A percentile compares a stretch with the other conserved stretches of the same genome.
These are phyloP conservation scores for Fusarium sambucinum DNA, from an alignment of 2,329 filamentous ascomycete genomes.

Conservation along the genomic window DNA sequence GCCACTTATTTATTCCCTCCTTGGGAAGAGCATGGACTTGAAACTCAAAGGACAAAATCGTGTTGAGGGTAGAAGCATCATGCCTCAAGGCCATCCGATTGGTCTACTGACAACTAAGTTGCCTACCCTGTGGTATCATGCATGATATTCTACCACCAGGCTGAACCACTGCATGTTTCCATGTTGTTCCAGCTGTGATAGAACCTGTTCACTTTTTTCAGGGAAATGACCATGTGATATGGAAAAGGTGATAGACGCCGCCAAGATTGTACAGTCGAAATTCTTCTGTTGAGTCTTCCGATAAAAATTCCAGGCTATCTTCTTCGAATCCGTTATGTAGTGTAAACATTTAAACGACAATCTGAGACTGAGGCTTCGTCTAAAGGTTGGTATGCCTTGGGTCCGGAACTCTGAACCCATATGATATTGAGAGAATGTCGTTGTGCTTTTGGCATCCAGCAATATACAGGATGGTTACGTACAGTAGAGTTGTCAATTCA, in stretches of 20 bases:
- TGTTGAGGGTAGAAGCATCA: conserved; percentile 13
- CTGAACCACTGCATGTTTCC: conserved; percentile 1
- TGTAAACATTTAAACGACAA: conserved; percentile 1
- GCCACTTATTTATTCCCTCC: neutral
- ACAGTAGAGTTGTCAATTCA: neutral
- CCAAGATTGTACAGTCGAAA: neutral
- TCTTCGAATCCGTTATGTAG: neutral
- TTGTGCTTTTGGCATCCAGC: neutral
- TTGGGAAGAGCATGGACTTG: conserved; percentile 20
- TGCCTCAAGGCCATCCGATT: conserved; percentile 12
- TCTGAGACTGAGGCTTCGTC: conserved; percentile 7
- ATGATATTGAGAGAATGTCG: neutral
- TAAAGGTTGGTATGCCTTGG: conserved; percentile 20
- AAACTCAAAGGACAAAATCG: conserved; percentile 10
- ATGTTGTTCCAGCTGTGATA: neutral
- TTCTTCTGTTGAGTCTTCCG: neutral
- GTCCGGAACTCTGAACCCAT: neutral
- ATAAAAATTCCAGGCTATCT: neutral
- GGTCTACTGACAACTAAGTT: conserved; percentile 2
- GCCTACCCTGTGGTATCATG: conserved; percentile 17
- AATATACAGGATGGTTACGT: no score
- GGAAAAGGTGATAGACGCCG: neutral
- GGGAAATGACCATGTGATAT: neutral
- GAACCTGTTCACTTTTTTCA: neutral
- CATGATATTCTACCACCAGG: neutral